Evolutionary conservation across 2,329 filamentous ascomycete species (phyloP).

Genomic region (Apiospora kogelbergensis): DNA sequence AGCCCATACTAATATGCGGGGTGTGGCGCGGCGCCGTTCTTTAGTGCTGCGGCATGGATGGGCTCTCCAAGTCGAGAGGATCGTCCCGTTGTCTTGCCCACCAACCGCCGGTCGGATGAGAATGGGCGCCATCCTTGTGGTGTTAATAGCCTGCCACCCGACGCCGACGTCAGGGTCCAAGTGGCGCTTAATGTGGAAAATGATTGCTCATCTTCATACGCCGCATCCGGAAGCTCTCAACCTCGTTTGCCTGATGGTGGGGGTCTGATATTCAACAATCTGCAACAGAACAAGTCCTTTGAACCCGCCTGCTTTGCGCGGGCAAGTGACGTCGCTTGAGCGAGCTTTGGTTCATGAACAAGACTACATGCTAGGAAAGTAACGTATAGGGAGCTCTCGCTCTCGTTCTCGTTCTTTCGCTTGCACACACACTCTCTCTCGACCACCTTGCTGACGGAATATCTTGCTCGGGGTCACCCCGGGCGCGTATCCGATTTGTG

Average conservation of each 20-base stretch:
- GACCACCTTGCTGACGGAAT: background rate
- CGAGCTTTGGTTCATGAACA: background rate
- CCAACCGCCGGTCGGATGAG: background rate
- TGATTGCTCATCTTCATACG: too few species aligned
- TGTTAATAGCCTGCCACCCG: background rate
- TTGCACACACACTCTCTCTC: too few species aligned
- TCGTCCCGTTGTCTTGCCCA: background rate
- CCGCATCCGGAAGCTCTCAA: background rate
- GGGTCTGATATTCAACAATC: too few species aligned
- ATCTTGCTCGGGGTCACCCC: background rate
- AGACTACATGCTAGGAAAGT: background rate
- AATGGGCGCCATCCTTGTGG: background rate
- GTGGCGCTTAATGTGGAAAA: background rate
- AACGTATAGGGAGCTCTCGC: background rate
- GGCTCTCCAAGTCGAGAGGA: background rate
- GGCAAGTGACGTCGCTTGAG: too few species aligned
- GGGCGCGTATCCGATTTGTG: background rate
- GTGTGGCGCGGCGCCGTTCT: background rate
- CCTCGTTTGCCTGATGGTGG: too few species aligned
- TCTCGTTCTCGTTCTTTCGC: background rate
- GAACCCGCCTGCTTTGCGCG: background rate
- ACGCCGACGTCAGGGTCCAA: background rate
- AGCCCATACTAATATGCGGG: background rate
- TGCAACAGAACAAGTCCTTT: background rate
- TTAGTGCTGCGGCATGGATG: background rate